A percentile compares a stretch with the other conserved stretches of the same genome.
Evolutionary conservation across 2,329 filamentous ascomycete genomes (phyloP).

Genomic region (Fusarium pseudocircinatum): DNA sequence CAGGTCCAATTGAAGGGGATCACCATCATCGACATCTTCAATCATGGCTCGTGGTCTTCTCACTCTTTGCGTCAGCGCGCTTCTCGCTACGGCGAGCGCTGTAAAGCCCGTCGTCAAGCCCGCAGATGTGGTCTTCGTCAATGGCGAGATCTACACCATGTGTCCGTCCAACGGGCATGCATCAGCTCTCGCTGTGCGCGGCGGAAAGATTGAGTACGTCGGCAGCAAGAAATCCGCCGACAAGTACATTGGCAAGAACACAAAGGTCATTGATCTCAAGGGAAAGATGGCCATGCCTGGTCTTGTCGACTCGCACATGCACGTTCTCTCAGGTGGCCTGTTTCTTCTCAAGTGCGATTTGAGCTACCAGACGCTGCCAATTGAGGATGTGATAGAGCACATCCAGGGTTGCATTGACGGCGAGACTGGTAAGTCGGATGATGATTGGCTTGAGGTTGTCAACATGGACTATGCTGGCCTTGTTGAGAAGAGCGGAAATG

Average conservation of each 20-base stretch:
- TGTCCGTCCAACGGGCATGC: constrained; percentile 11
- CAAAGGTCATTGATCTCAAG: constrained; percentile 40
- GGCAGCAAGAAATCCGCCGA: constrained; percentile 31
- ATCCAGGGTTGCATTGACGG: constrained; percentile 39
- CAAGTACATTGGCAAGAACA: constrained; percentile 38
- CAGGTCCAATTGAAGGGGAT: background rate
- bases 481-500: constrained; percentile 28
- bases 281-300: constrained; percentile 46
- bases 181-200: constrained; percentile 34
- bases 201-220: constrained; percentile 35
- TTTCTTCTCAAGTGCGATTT: constrained; percentile 42
- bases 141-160: constrained; percentile 44
- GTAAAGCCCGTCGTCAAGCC: background rate
- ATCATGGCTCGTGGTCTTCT: constrained; percentile 30
- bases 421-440: constrained; percentile 33
- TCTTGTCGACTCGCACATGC: constrained; percentile 44
- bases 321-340: constrained; percentile 36
- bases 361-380: constrained; percentile 39
- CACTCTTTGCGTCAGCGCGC: constrained; percentile 21
- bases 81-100: constrained; percentile 16
- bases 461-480: constrained; percentile 41
- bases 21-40: background rate
- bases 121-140: constrained; percentile 41
- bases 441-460: constrained; percentile 42
- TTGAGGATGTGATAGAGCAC: constrained; percentile 30